Base-by-base conservation (phyloP, 1,284 basidiomycete species). In the Sphaerobolus stellatus region DNA sequence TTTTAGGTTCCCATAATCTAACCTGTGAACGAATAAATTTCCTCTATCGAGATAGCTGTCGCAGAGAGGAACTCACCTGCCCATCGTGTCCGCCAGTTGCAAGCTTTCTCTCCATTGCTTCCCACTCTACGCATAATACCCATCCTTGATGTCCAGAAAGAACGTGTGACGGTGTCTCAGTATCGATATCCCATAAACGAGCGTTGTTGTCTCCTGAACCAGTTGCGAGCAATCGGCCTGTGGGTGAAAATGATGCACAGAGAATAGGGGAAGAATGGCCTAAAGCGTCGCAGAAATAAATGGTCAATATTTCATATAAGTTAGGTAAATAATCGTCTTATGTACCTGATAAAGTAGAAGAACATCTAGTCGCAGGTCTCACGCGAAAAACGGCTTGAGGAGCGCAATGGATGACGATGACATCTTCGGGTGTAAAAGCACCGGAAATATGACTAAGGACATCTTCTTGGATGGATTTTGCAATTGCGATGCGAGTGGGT, bases 71-170 rank as follows among this genome's bases (percentile, higher is more conserved):
- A 70, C 80, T 63, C 59, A 92, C 89, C 64, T 94, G 89, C 31
- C 93, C 91, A 70, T 96, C 90, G 66, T 95, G 85, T 0, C 92
- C 92, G 7, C 94, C 97, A 1, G 92, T 96, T 1, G 94, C 96
- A 16, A 98, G 74, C 60, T 88, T 86, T 53, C 93, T 79, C 67
- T 98, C 96, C 72, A 90, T 80, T 0, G 91, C 87, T 64, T 98
- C 95, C 96, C 96, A 99, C 67, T 98, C 97, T 2, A 95, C 91
- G 62, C 94, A 97, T 1, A 99, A 78, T 1, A 99, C 93, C 95
- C 95, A 98, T 0, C 94, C 94, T 58, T 86, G 84, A 68, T 99
- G 97, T 0, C 96, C 96, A 0, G 82, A 74, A 11, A 99, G 79
- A 8, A 88, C 90, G 68, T 93, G 90, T 48, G 92, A 91, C 0